Conservation (phyloP, 1,284 basidiomycete genomes). For the Ceratobasidium sp. region DNA sequence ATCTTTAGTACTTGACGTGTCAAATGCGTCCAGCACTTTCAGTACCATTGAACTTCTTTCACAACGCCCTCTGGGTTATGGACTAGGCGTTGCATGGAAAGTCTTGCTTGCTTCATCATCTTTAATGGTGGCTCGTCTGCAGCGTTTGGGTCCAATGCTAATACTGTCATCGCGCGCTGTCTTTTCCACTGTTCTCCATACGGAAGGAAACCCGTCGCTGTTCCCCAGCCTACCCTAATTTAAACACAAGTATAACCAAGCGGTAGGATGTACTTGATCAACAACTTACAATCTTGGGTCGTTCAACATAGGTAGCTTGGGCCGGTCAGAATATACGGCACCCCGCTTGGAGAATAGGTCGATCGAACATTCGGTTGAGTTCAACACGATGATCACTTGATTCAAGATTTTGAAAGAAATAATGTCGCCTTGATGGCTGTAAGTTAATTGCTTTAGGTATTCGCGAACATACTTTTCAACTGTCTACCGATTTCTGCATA, state of each 20-base stretch:
- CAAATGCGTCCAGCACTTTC: no score
- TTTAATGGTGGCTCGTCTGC: background rate
- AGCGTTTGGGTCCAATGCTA: background rate
- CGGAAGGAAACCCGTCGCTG: background rate
- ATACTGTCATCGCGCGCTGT: constrained; percentile 1
- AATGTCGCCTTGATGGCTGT: constrained; percentile 20
- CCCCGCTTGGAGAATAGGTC: constrained; percentile 39
- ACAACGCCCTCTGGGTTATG: background rate
- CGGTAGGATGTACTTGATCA: no score
- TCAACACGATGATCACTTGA: background rate
- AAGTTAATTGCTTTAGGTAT: background rate
- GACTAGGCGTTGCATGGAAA: constrained; percentile 17
- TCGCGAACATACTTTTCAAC: background rate
- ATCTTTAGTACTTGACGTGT: no score
- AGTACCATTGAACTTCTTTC: constrained; percentile 12
- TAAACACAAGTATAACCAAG: background rate
- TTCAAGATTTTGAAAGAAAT: constrained; percentile 30
- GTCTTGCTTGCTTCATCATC: constrained; percentile 1
- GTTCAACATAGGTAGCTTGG: constrained; percentile 30
- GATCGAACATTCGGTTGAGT: constrained; percentile 30
- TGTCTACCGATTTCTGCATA: background rate
- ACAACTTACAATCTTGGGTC: background rate
- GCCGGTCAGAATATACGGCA: constrained; percentile 36
- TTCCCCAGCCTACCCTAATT: background rate
- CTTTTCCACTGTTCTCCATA: constrained; percentile 16